Evolutionary conservation across 2,329 filamentous ascomycete genomes (phyloP), one percentile per base, ranked within the genome.

Genomic region (Scedosporium dehoogii): DNA sequence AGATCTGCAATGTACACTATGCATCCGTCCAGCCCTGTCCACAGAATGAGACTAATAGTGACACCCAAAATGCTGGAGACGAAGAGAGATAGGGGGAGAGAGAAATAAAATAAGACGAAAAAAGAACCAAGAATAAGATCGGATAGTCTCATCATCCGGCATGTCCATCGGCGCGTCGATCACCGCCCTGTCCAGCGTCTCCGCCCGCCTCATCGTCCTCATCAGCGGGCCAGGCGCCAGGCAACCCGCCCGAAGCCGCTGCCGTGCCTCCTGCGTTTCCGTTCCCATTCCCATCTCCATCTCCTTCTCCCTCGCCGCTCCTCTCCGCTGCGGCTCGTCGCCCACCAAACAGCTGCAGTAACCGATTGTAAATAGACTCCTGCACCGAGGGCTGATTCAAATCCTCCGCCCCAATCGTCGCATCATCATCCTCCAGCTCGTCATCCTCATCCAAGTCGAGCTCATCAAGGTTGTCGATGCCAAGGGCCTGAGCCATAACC

Each of bases 181-280:
- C 18, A 10, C 29, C 16, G 4, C 58, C 62, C 42, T 18, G 57
- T 6, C 42, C 59, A 38, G 25, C 60, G 23, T 29, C 57, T 16
- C 12, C 55, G 51, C 59, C 46, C 56, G 33, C 62, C 23, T 48
- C 62, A n/a, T 62, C 65, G 38, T 53, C 63, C 10, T 68, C 63
- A 27, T 70, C 71, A n/a, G 68, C 69, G 16, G 73, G 73, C 73
- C 73, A 75, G 38, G 71, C 70, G 38, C 73, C 74, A 12, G 74
- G 73, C 10, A 71, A 48, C 6, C 25, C 12, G 41, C 61, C 62
- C 6, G 58, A 55, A 6, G 60, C 60, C 61, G 38, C 12, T 14
- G 9, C 41, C 18, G 14, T 3, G 12, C 18, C 60, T 9, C 65
- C 66, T 48, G 57, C 58, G 21, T 66, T 62, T 6, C 65, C 63